These are phyloP conservation scores for Diplodia scrobiculata DNA, from an alignment of 2,329 filamentous ascomycete genomes.

Conservation along the genomic window DNA sequence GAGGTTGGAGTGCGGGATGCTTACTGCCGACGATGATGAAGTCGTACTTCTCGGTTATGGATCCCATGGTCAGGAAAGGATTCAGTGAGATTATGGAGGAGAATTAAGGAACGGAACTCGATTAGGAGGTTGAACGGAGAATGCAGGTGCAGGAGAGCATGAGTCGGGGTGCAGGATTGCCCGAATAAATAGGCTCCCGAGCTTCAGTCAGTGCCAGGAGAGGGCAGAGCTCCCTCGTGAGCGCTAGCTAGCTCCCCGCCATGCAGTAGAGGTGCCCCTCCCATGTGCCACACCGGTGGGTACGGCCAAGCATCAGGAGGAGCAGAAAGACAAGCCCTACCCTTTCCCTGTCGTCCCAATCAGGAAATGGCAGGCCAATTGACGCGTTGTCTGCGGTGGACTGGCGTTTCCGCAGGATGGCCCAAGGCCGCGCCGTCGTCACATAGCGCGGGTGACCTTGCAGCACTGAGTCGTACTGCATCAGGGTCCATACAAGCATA, in stretches of 20 bases:
- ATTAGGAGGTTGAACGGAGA: not conserved
- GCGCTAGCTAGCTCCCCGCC: not conserved
- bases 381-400: not conserved
- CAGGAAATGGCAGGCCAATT: not conserved
- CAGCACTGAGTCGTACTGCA: not conserved
- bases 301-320: not conserved
- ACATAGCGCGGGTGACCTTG: not conserved
- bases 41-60: conserved; percentile 35
- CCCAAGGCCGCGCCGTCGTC: not conserved
- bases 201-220: not conserved
- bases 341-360: not conserved
- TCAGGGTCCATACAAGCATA: not conserved
- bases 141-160: too few relatives aligned
- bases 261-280: not conserved
- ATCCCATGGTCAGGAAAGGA: not conserved
- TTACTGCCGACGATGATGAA: conserved; percentile 50
- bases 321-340: not conserved
- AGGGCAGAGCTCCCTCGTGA: not conserved
- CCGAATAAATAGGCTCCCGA: conserved; percentile 1
- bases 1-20: conserved; percentile 16
- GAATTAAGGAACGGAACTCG: not conserved
- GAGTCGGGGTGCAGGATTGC: not conserved
- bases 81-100: not conserved
- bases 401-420: not conserved
- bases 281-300: not conserved